A percentile compares a stretch with the other conserved stretches of the same genome.
These are phyloP conservation scores for Ceratocystis papillata DNA, from an alignment of 2,329 filamentous ascomycete genomes.

Conservation along the genomic window DNA sequence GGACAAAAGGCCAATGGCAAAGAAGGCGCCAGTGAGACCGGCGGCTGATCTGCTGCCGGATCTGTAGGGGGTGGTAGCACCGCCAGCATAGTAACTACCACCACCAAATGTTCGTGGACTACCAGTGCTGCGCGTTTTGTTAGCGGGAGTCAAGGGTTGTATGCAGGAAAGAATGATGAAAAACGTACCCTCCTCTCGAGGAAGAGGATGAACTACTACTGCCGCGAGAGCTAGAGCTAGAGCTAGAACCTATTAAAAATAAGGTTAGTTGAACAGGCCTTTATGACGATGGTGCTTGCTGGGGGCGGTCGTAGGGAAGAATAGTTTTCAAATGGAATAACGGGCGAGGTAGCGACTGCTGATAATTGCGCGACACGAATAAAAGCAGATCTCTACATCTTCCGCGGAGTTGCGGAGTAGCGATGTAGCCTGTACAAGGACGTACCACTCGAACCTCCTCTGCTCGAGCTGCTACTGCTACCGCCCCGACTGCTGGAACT, in stretches of 20 bases:
- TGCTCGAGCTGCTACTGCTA: slow-evolving; percentile 22
- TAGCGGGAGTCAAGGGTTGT: slow-evolving; percentile 15
- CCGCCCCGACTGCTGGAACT: slow-evolving; percentile 26
- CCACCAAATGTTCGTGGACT: slow-evolving; percentile 48
- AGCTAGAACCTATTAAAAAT: slow-evolving; percentile 5
- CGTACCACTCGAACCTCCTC: background rate
- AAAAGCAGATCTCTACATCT: background rate
- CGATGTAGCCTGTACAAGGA: background rate
- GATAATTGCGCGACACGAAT: background rate
- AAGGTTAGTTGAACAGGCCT: background rate
- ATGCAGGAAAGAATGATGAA: slow-evolving; percentile 1
- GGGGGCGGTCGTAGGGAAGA: too few species aligned
- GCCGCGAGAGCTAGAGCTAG: slow-evolving; percentile 5
- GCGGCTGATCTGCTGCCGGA: slow-evolving; percentile 42
- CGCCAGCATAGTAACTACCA: slow-evolving; percentile 56
- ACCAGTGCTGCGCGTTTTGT: slow-evolving; percentile 41
- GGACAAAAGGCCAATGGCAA: slow-evolving; percentile 40
- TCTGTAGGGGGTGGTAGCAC: slow-evolving; percentile 49
- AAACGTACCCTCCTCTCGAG: slow-evolving; percentile 8
- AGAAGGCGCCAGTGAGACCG: slow-evolving; percentile 43
- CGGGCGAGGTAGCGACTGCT: too few species aligned
- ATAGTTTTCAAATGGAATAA: too few species aligned
- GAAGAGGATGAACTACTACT: slow-evolving; percentile 20
- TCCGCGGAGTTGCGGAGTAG: background rate
- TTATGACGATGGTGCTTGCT: too few species aligned